Evolutionary conservation across 768 basidiomycete species (phyloP), one percentile per base, ranked within the genome.

Genomic region (Termitomyces sp.): DNA sequence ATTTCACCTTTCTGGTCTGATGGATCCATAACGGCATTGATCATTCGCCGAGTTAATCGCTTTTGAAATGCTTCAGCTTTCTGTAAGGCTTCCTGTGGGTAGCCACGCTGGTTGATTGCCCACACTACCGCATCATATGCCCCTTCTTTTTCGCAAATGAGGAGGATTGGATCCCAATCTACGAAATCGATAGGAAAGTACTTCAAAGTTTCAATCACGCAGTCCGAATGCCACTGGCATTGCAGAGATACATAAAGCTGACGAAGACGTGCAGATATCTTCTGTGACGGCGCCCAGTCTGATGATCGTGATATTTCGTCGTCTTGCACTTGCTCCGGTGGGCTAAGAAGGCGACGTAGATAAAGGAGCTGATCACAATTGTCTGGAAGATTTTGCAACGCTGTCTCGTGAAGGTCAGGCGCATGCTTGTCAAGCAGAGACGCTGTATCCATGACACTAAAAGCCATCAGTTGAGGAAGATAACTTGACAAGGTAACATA

Each of bases 61-160:
- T 77, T 77, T 58, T 83, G 81, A 64, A 83, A 89, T 0, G 56
- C 66, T 33, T 86, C 85, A 0, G 86, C 81, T 61, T 87, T 89
- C 41, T 72, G 65, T 33, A 98, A 76, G 12, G 94, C 90, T 19
- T 76, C 78, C 51, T 71, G 74, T 9, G 87, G 80, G 48, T 84
- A 73, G 2, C 87, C 89, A 43, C 75, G 76, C 64, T 79, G 77
- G 62, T 93, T 79, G 46, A 85, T 71, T 2, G 85, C 78, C 95
- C 95, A 98, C 5, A 98, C 72, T 23, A 89, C 85, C 9, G 90
- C 91, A 49, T 91, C 85, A 60, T 80, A 88, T 15, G 84, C 85
- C 42, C 76, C 75, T 19, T 78, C 75, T 2, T 76, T 68, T 69
- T 94, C 89, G 68, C 92, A 95, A 9, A 82, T 79, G 5, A 73